Percentiles rank a stretch among this genome's conserved stretches.
These are phyloP conservation scores for Tylopilus plumbeoviolaceoides DNA, from an alignment of 768 basidiomycete species.

Conservation along the genomic window DNA sequence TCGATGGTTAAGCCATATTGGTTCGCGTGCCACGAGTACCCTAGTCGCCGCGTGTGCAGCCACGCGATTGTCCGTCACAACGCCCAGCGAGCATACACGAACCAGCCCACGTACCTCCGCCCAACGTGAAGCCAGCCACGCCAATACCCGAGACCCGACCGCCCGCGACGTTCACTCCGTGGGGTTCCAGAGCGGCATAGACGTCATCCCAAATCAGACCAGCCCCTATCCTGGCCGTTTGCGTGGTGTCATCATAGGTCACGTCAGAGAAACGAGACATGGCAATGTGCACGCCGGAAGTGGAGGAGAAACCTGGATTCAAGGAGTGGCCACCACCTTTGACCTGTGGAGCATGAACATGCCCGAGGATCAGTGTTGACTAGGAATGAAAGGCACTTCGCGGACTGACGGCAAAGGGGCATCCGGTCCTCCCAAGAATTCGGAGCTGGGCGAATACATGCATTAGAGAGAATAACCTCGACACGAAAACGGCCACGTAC, in stretches of 20 bases:
- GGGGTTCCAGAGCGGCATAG: conserved; percentile 49
- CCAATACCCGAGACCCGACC: conserved; percentile 56
- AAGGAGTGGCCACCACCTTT: conserved; percentile 60
- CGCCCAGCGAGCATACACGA: neutral
- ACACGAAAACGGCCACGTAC: conserved; percentile 29
- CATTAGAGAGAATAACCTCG: neutral
- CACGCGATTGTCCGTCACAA: conserved; percentile 7
- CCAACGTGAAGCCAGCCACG: conserved; percentile 55
- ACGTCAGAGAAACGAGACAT: conserved; percentile 48
- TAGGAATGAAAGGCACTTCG: neutral
- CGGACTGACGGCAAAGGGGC: conserved; percentile 50
- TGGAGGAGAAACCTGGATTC: conserved; percentile 59
- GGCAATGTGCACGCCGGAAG: conserved; percentile 54
- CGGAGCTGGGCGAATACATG: conserved; percentile 35
- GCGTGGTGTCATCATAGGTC: conserved; percentile 35
- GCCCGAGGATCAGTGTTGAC: neutral
- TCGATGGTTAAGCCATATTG: conserved; percentile 56
- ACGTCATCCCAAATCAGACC: conserved; percentile 65
- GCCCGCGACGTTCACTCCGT: conserved; percentile 53
- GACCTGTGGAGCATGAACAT: conserved; percentile 35
- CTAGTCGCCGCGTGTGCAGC: conserved; percentile 27
- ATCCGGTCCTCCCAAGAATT: conserved; percentile 40
- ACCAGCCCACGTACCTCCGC: conserved; percentile 42
- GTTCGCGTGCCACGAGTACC: conserved; percentile 64
- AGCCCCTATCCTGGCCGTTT: conserved; percentile 39